Base-by-base conservation (phyloP, 306 rosid genomes). In the Mimosa bimucronata region DNA sequence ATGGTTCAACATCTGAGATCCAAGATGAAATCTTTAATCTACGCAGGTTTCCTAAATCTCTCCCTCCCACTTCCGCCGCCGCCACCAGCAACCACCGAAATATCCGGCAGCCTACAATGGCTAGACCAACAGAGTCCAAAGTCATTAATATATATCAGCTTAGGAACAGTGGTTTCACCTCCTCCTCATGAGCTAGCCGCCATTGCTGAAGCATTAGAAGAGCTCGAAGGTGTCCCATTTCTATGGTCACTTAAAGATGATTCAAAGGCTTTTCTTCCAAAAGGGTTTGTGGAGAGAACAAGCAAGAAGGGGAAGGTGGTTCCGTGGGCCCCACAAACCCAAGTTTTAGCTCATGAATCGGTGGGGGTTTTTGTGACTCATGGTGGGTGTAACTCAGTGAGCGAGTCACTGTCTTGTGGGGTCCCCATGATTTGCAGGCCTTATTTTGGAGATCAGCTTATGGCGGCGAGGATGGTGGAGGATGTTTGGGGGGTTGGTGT, bases 321-420 rank as follows among this genome's bases (percentile, higher is more conserved):
- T 42, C 19, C 85, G 2, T 91, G 95, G 92, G 84, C 79, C 52
- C 91, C 91, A 3, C 91, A 91, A 42, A 28, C 41, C 11, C 83
- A 83, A 61, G 82, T 89, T 6, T 66, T 91, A 23, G 87, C 74
- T 7, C 92, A 91, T 77, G 71, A n/a, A 16, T 74, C 89, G 4
- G 64, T 86, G 2, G 88, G 84, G 2, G 86, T 87, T 30, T 84
- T 78, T 58, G 86, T 88, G 85, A 85, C 91, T 9, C 94, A 90
- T 4, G 70, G 85, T 42, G 92, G 90, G 15, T 40, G 80, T 26
- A 89, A 87, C 82, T 87, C 92, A 0, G 88, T 87, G 4, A 74
- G 15, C 41, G 92, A 91, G 77, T 76, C 90, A 40, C 58, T 91
- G 13, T 82, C 80, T 3, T 78, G 70, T 48, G 65, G 65, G 16